These are phyloP conservation scores for Whalleya microplaca DNA, from an alignment of 2,329 filamentous ascomycete genomes.

Conservation along the genomic window DNA sequence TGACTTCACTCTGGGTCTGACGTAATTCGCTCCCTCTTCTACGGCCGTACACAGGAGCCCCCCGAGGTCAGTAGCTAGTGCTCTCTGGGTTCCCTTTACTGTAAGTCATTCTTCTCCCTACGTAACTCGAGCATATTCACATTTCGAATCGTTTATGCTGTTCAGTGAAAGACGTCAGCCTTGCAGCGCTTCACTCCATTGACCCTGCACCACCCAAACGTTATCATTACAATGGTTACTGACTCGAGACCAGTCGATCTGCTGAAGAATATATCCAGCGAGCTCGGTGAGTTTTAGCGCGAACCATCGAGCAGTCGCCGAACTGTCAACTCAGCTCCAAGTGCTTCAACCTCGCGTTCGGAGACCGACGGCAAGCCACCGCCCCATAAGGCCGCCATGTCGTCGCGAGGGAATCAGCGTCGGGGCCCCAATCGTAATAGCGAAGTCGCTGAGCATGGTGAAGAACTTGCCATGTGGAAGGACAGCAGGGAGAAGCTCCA, in stretches of 20 bases:
- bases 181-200: not conserved
- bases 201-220: not conserved
- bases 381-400: constrained; percentile 26
- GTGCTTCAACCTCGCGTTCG: not conserved
- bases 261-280: constrained; percentile 21
- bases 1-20: no score
- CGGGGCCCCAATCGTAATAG: constrained; percentile 43
- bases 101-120: not conserved
- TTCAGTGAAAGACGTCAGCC: no score
- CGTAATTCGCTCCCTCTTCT: no score
- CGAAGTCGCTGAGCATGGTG: constrained; percentile 43
- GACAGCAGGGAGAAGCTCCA: constrained; percentile 44
- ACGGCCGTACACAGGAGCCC: no score
- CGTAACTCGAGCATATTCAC: no score
- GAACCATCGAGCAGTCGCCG: constrained; percentile 15
- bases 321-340: not conserved
- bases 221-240: constrained; percentile 19
- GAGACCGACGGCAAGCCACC: not conserved
- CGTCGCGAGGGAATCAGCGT: constrained; percentile 38
- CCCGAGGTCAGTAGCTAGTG: no score
- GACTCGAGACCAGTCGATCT: constrained; percentile 22
- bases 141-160: no score
- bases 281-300: constrained; percentile 27
- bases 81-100: constrained; percentile 1
- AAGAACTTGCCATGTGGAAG: constrained; percentile 48